These are phyloP conservation scores for Pseudogymnoascus sp. DNA, from an alignment of 2,329 filamentous ascomycete species.

Conservation along the genomic window DNA sequence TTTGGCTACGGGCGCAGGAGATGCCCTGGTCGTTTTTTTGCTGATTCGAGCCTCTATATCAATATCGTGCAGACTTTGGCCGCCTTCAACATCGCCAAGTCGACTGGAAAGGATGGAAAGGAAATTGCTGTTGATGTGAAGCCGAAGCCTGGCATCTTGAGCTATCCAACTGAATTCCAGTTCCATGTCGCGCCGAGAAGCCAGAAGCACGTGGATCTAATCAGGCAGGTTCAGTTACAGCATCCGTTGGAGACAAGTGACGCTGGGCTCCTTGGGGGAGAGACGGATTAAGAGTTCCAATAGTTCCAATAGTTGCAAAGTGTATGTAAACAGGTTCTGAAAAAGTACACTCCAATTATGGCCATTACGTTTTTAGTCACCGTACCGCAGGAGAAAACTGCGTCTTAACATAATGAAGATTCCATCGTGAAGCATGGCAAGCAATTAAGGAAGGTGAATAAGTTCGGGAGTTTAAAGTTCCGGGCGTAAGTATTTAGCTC, in stretches of 20 bases:
- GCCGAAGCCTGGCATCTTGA: slow-evolving; percentile 2
- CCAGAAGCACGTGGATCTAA: slow-evolving; percentile 3
- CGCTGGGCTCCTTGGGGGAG: not conserved
- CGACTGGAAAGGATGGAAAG: slow-evolving; percentile 28
- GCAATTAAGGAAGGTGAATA: not conserved
- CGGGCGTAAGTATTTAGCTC: not conserved
- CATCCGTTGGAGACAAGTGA: not conserved
- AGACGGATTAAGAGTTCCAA: not conserved
- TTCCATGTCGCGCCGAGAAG: slow-evolving; percentile 1
- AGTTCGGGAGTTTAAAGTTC: not conserved
- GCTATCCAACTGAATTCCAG: not conserved
- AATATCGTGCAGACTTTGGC: slow-evolving; percentile 32
- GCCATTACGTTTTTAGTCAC: not conserved
- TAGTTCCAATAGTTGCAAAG: not conserved
- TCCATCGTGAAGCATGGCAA: not conserved
- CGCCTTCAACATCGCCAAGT: slow-evolving; percentile 28
- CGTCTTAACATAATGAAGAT: not conserved
- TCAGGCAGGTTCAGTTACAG: not conserved
- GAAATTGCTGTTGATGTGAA: slow-evolving; percentile 18
- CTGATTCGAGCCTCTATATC: slow-evolving; percentile 33
- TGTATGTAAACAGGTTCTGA: not conserved
- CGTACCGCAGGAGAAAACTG: not conserved
- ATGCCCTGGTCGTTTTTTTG: slow-evolving; percentile 43
- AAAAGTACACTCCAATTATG: not conserved
- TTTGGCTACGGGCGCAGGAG: slow-evolving; percentile 47